Percentiles rank a stretch among this genome's conserved stretches.
phyloP scores from a whole-genome alignment of 1,284 basidiomycete genomes.

The Inonotus hispidus region DNA sequence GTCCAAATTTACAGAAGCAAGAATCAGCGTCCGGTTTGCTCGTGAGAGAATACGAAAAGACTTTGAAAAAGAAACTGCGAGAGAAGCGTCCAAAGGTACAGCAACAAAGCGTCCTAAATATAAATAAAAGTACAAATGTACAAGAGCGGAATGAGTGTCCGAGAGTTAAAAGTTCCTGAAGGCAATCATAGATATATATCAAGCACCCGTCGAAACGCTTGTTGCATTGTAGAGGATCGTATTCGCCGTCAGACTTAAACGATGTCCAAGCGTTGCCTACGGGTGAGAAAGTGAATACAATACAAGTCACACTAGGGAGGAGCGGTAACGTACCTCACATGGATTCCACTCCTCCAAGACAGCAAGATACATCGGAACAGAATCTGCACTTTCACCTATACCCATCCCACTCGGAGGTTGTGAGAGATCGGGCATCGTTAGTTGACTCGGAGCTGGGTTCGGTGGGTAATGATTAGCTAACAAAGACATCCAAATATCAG shows the following conservation, averaged over 20 bases:
- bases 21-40: not conserved
- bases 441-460: conserved; percentile 36
- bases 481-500: not conserved
- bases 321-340: conserved; percentile 27
- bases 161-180: not conserved
- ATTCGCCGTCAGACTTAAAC: conserved; percentile 25
- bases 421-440: conserved; percentile 47
- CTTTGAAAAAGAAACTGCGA: not conserved
- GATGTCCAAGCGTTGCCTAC: conserved; percentile 27
- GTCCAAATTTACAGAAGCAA: not conserved
- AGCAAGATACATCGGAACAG: conserved; percentile 34
- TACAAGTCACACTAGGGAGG: no score
- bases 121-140: not conserved
- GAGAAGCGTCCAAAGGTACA: not conserved
- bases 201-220: not conserved
- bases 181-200: not conserved
- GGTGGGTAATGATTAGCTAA: conserved; percentile 35
- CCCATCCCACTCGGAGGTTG: conserved; percentile 38
- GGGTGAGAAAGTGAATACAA: not conserved
- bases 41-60: not conserved
- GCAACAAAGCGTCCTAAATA: not conserved
- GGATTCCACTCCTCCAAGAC: conserved; percentile 44
- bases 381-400: conserved; percentile 28
- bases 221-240: conserved; percentile 30
- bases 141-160: not conserved